phyloP scores from a whole-genome alignment of 371 early-diverging fungal species.

The Mucor indicus region DNA sequence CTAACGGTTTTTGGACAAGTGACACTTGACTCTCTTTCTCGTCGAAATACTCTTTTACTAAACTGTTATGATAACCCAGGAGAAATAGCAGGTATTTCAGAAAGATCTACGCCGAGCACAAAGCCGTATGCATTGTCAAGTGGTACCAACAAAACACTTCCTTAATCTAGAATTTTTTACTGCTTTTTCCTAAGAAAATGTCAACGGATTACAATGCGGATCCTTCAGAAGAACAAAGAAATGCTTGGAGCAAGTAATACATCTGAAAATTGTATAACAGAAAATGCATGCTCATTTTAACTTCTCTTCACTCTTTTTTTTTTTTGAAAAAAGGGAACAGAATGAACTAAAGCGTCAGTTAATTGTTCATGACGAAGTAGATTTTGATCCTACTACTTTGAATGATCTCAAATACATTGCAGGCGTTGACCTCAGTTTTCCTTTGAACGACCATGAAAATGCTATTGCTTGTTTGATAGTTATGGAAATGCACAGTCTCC shows the following conservation, averaged over 20 bases:
- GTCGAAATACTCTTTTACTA: too few relatives aligned
- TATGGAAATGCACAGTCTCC: slow-evolving; percentile 60
- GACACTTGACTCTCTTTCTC: too few relatives aligned
- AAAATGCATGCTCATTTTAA: background rate
- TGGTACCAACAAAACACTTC: too few relatives aligned
- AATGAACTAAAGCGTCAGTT: slow-evolving; percentile 15
- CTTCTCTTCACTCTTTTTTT: too few relatives aligned
- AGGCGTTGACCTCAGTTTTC: slow-evolving; percentile 86
- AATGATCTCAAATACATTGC: slow-evolving; percentile 63
- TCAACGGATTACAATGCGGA: slow-evolving; percentile 11
- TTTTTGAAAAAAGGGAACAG: slow-evolving; percentile 11
- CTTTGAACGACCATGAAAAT: slow-evolving; percentile 50
- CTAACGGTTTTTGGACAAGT: too few relatives aligned
- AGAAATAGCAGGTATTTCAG: too few relatives aligned
- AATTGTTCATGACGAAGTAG: slow-evolving; percentile 15
- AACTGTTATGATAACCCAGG: too few relatives aligned
- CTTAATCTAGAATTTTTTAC: too few relatives aligned
- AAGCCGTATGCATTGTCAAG: too few relatives aligned
- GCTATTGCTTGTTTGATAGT: slow-evolving; percentile 78
- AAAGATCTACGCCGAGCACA: too few relatives aligned
- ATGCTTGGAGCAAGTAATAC: slow-evolving; percentile 21
- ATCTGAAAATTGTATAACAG: background rate
- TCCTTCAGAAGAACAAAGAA: slow-evolving; percentile 21
- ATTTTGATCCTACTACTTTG: slow-evolving; percentile 24
- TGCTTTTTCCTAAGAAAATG: too few relatives aligned